Conservation (phyloP, 805 yeast species). For the Wickerhamiella nectarea region DNA sequence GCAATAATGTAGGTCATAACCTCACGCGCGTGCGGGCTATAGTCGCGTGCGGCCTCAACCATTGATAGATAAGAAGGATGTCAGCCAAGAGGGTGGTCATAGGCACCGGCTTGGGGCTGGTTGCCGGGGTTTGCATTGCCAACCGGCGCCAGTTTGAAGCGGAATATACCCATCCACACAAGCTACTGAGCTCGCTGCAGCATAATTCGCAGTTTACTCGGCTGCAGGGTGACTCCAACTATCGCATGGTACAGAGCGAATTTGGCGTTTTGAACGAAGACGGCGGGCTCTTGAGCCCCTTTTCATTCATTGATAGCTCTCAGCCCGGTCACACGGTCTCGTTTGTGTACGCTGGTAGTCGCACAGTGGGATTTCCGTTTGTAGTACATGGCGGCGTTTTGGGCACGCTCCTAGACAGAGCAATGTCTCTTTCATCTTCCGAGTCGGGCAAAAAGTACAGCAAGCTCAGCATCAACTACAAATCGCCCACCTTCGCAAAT, state of each 20-base stretch:
- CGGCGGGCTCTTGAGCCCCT: constrained; percentile 56
- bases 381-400: constrained; percentile 80
- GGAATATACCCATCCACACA: constrained; percentile 5
- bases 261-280: neutral
- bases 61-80: neutral
- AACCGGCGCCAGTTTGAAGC: constrained; percentile 2
- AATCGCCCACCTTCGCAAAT: constrained; percentile 63
- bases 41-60: constrained; percentile 5
- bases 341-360: constrained; percentile 63
- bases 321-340: constrained; percentile 46
- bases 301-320: constrained; percentile 49
- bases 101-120: neutral
- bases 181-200: constrained; percentile 4
- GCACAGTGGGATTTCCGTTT: constrained; percentile 75
- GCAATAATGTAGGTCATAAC: constrained; percentile 46
- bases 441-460: constrained; percentile 13
- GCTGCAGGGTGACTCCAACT: neutral
- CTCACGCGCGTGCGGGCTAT: constrained; percentile 44
- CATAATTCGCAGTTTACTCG: neutral
- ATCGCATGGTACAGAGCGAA: neutral
- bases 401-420: constrained; percentile 68
- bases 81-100: constrained; percentile 1
- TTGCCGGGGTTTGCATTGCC: neutral
- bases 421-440: constrained; percentile 40
- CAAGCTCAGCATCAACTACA: constrained; percentile 35